These are phyloP conservation scores for Gossypium mustelinum DNA, from an alignment of 345 rosid genomes.

Conservation along the genomic window DNA sequence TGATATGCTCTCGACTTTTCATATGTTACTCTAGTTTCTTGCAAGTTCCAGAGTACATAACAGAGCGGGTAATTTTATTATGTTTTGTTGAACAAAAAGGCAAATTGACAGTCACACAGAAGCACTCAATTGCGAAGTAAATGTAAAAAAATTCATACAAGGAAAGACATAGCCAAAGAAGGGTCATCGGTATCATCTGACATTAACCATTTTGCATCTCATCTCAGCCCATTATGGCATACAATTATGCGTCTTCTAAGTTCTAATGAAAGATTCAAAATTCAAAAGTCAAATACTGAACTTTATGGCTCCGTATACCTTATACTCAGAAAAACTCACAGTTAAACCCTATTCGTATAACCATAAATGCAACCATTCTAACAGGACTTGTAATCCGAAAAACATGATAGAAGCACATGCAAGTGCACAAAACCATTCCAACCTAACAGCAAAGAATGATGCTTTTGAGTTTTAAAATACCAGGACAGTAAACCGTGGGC, in stretches of 20 bases:
- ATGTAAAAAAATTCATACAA: not conserved
- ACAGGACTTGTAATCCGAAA: not conserved
- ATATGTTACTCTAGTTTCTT: not conserved
- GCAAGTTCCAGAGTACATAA: not conserved
- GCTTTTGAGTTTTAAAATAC: not conserved
- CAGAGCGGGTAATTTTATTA: not conserved
- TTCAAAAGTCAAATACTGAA: not conserved
- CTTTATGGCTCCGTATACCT: not conserved
- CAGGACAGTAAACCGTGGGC: not conserved
- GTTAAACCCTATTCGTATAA: not conserved
- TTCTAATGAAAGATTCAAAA: not conserved
- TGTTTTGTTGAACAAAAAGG: not conserved
- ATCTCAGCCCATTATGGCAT: no score
- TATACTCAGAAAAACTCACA: not conserved
- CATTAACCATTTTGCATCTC: not conserved
- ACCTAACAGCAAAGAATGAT: not conserved
- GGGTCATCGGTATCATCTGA: not conserved
- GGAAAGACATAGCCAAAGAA: not conserved
- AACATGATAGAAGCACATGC: not conserved
- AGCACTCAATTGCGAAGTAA: not conserved
- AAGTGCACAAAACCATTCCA: slow-evolving; percentile 3
- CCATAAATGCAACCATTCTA: not conserved
- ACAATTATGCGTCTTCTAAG: not conserved
- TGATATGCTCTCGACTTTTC: not conserved
- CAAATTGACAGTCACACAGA: not conserved